Evolutionary conservation across 75 land plant species (phyloP), one percentile per base, ranked within the genome.

Genomic region (Ceratopteris richardii): DNA sequence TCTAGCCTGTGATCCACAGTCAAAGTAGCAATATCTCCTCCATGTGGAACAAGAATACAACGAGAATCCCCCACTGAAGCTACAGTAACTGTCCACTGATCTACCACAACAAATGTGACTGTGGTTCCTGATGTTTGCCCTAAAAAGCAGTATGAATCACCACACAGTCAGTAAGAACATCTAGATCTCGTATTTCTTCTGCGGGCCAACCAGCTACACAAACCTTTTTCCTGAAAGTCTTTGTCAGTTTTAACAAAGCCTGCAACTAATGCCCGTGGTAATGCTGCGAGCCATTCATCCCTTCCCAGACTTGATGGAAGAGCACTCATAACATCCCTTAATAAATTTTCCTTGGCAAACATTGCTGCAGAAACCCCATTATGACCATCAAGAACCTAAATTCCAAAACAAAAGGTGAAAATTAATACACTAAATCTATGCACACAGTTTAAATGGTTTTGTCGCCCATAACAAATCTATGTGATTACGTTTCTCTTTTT

Each of bases 231-330:
- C 63, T 85, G 85, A 65, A 93, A 86, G 52, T 93, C 98, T 72
- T 89, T 93, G 40, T 93, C 98, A 6, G 98, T 85, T 66, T 89
- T 93, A 5, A 93, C 87, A 68, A 93, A 93, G 0, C 91, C 98
- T 55, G 98, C 96, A 39, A 93, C 96, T 67, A 93, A 43, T 58
- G 98, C 98, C 69, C 98, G 72, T 51, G 96, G 98, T 14, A 93
- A 62, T 42, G 86, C 85, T 36, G 90, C 77, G 17, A 83, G 40
- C 98, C 98, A 93, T 18, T 93, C 96, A 52, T 89, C 96, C 56
- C 96, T 77, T 51, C 68, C 81, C 31, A 93, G 85, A 54, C 74
- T 80, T 28, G 90, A 47, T 31, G 96, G 96, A 30, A 89, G 72
- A 29, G 96, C 90, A 75, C 68, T 53, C 70, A 93, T 68, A 44